Evolutionary conservation across 345 rosid genomes (phyloP).

Genomic region (Ceriops zippeliana): DNA sequence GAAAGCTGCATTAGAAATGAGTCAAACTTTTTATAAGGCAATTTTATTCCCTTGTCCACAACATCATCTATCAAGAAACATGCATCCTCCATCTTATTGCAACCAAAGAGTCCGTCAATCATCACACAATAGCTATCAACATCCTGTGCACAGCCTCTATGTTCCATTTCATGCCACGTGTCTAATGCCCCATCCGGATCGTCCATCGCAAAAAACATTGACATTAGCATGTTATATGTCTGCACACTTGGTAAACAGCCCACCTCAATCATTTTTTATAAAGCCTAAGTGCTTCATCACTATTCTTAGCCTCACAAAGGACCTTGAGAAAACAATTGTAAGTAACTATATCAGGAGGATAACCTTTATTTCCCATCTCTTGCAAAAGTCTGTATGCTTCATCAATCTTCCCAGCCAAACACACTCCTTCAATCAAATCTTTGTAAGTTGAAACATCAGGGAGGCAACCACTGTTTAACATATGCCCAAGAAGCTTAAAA

Average conservation of each 20-base stretch:
- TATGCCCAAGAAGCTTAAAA: conserved; percentile 63
- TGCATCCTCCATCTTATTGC: conserved; percentile 63
- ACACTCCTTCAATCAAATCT: conserved; percentile 82
- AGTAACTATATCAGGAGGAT: conserved; percentile 84
- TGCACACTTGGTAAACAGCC: conserved; percentile 82
- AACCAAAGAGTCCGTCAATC: conserved; percentile 82
- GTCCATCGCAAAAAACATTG: conserved; percentile 68
- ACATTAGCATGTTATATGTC: conserved; percentile 76
- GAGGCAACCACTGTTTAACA: conserved; percentile 75
- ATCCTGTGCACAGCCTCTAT: conserved; percentile 55
- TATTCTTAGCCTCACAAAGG: conserved; percentile 58
- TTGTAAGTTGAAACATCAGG: conserved; percentile 90
- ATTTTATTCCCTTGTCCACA: conserved; percentile 57
- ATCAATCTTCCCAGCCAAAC: conserved; percentile 60
- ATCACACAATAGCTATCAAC: conserved; percentile 71
- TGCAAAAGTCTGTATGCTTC: conserved; percentile 78
- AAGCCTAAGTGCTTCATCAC: conserved; percentile 70
- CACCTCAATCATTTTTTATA: conserved; percentile 55
- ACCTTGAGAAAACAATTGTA: conserved; percentile 87
- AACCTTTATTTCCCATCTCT: conserved; percentile 80
- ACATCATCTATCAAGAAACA: conserved; percentile 66
- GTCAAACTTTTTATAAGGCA: conserved; percentile 67
- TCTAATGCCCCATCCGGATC: conserved; percentile 69
- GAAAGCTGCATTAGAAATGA: conserved; percentile 80
- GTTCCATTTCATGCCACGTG: conserved; percentile 80